phyloP scores from a whole-genome alignment of 169 alveolate species.

The Amoebophrya sp. region DNA sequence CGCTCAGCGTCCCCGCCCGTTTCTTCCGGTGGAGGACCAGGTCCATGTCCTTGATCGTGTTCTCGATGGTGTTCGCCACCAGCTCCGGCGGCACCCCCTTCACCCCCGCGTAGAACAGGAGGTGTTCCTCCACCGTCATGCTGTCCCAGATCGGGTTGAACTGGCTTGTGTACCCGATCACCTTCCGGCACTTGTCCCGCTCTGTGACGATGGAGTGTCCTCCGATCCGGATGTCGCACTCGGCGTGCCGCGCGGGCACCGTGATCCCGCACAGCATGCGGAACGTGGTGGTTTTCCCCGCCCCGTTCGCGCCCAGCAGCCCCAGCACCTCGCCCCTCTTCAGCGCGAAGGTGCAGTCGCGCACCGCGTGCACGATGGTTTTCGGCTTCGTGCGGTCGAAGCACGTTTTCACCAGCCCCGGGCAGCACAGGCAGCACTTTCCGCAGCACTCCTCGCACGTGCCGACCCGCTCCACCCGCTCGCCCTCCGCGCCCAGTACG shows the following conservation, averaged over 20 bases:
- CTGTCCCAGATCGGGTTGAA: not conserved
- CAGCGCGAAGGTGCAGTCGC: conserved; percentile 50
- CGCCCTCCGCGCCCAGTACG: not conserved
- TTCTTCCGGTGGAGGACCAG: not conserved
- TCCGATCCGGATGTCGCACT: not conserved
- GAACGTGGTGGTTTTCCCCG: conserved; percentile 74
- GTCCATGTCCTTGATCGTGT: not conserved
- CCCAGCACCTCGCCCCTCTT: conserved; percentile 64
- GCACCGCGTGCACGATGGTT: conserved; percentile 44
- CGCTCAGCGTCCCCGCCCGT: conserved; percentile 48
- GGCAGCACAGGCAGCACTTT: not conserved
- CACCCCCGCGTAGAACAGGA: not conserved
- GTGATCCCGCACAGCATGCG: conserved; percentile 52
- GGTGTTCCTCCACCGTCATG: not conserved
- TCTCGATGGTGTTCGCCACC: not conserved
- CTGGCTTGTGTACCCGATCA: not conserved
- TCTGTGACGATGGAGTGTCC: not conserved
- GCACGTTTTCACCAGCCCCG: not conserved
- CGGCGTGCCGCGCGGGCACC: not conserved
- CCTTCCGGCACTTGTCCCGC: not conserved
- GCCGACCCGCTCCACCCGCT: not conserved
- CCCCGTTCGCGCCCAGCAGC: conserved; percentile 70
- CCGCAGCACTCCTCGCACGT: not conserved
- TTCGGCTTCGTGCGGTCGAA: not conserved
- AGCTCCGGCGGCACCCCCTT: not conserved